Conservation (phyloP, 495 filamentous ascomycete species). For the Aspergillus biplanus region DNA sequence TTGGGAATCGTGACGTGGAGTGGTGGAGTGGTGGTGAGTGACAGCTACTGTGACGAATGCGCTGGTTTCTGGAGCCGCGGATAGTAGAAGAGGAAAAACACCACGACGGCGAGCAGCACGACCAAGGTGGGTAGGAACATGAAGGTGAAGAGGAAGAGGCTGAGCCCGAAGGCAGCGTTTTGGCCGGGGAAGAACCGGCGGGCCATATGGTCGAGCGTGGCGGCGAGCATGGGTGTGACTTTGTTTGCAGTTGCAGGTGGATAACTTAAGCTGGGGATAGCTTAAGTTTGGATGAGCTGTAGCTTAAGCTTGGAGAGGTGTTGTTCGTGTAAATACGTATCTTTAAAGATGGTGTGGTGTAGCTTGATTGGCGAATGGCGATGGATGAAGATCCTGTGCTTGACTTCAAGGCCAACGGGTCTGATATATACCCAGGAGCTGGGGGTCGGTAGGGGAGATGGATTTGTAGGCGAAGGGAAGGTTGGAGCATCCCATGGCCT, state of each 20-base stretch:
- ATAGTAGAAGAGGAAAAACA: constrained; percentile 41
- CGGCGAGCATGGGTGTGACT: constrained; percentile 5
- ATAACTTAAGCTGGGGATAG: not conserved
- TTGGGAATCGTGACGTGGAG: not conserved
- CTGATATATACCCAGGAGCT: no score
- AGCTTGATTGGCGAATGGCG: not conserved
- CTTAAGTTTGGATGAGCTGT: no score
- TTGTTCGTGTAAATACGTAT: no score
- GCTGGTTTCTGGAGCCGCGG: constrained; percentile 33
- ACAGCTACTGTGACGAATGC: not conserved
- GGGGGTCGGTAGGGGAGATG: no score
- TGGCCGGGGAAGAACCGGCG: constrained; percentile 37
- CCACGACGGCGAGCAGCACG: constrained; percentile 39
- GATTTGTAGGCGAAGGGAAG: not conserved
- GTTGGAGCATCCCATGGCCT: not conserved
- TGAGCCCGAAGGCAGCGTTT: constrained; percentile 40
- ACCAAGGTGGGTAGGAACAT: constrained; percentile 47
- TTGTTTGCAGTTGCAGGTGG: not conserved
- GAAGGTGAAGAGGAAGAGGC: constrained; percentile 43
- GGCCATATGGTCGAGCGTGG: constrained; percentile 35
- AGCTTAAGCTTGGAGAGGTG: no score
- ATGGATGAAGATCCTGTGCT: not conserved
- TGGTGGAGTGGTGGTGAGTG: not conserved
- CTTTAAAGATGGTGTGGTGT: not conserved
- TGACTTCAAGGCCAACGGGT: no score